These are phyloP conservation scores for Achaetomium macrosporum DNA, from an alignment of 2,329 filamentous ascomycete genomes.

Conservation along the genomic window DNA sequence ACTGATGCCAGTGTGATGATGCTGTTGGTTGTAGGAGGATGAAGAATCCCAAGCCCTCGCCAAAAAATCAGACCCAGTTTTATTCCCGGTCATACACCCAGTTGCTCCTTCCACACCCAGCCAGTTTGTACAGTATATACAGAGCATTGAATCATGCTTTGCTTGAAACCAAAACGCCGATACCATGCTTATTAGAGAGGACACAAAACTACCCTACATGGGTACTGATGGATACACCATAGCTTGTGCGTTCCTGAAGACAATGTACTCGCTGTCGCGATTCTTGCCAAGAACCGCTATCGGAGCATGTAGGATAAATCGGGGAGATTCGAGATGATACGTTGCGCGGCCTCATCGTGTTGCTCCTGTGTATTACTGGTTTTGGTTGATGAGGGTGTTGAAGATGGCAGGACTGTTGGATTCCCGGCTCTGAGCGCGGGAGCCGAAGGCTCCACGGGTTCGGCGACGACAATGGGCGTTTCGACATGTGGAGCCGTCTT, in stretches of 20 bases:
- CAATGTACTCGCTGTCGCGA: neutral
- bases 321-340: slow-evolving; percentile 27
- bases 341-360: slow-evolving; percentile 17
- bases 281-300: slow-evolving; percentile 13
- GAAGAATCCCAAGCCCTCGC: no score
- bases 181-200: slow-evolving; percentile 5
- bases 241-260: neutral
- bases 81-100: no score
- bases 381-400: neutral
- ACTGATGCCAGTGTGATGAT: no score
- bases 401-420: neutral
- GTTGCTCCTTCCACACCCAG: no score
- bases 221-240: neutral
- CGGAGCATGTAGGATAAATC: slow-evolving; percentile 33
- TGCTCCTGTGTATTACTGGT: neutral
- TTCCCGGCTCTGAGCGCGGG: neutral
- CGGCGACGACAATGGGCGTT: neutral
- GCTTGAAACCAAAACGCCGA: neutral
- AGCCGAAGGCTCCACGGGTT: neutral
- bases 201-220: neutral
- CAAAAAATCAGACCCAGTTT: no score
- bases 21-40: no score
- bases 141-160: no score
- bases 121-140: no score
- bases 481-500: neutral